These are phyloP conservation scores for Chaetomium sp. DNA, from an alignment of 2,329 filamentous ascomycete genomes.

Conservation along the genomic window DNA sequence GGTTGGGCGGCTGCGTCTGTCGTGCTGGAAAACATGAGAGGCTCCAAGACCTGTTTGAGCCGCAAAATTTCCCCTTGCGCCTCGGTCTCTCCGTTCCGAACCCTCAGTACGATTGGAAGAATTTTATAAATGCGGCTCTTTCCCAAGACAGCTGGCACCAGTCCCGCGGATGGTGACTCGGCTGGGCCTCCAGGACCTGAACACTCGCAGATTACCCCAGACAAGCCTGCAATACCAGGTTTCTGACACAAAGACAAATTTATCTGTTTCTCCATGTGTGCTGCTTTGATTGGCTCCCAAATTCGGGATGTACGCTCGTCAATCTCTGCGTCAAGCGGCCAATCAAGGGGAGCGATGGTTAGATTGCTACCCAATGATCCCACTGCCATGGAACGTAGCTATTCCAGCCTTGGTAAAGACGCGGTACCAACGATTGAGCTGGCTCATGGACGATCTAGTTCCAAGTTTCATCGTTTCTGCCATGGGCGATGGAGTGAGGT, in stretches of 20 bases:
- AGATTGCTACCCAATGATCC: background rate
- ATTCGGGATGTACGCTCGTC: background rate
- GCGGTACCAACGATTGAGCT: background rate
- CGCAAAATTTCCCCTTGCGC: background rate
- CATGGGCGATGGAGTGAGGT: too few species aligned
- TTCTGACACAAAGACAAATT: background rate
- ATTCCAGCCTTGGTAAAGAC: background rate
- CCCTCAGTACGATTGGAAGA: background rate
- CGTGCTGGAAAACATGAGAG: background rate
- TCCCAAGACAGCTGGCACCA: background rate
- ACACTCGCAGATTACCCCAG: background rate
- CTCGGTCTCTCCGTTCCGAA: background rate
- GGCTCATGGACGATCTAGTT: background rate
- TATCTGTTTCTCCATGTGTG: background rate
- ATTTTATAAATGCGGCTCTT: background rate
- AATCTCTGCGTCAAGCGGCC: background rate
- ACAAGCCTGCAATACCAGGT: background rate
- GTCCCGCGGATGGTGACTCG: background rate
- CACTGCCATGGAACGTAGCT: background rate
- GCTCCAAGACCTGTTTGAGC: background rate
- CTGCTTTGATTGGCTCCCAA: background rate
- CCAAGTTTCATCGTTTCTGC: background rate
- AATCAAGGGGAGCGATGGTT: background rate
- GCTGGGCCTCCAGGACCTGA: background rate
- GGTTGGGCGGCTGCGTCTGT: background rate